Percentiles rank a stretch among this genome's conserved stretches.
Conservation (phyloP, 1,284 basidiomycete species). For the Moesziomyces aphidis region DNA sequence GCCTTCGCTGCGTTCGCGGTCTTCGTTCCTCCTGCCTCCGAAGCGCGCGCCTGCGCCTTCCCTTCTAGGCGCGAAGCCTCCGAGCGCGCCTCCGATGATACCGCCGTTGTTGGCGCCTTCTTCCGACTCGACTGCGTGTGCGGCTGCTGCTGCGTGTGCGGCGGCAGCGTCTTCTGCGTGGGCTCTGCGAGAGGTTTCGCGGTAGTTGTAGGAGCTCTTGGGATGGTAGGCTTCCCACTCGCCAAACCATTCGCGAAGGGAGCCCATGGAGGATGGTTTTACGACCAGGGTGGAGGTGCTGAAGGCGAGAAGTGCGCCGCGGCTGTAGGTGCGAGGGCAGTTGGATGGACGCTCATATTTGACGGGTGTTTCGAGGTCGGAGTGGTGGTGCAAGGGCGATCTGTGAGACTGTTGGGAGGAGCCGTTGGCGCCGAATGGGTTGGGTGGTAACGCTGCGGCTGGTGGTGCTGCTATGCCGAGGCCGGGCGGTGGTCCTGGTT, state of each 20-base stretch:
- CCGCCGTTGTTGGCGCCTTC: slow-evolving; percentile 31
- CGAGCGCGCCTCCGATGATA: slow-evolving; percentile 46
- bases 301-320: slow-evolving; percentile 73
- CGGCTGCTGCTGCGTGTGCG: background rate
- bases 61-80: slow-evolving; percentile 43
- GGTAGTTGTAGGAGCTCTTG: slow-evolving; percentile 70
- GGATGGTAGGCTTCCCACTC: slow-evolving; percentile 69
- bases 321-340: slow-evolving; percentile 41
- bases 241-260: slow-evolving; percentile 86
- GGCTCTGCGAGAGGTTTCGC: slow-evolving; percentile 75
- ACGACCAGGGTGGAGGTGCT: slow-evolving; percentile 81
- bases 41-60: slow-evolving; percentile 48
- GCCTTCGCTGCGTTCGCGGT: slow-evolving; percentile 44
- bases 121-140: slow-evolving; percentile 11
- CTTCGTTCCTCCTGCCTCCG: slow-evolving; percentile 46
- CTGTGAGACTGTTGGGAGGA: slow-evolving; percentile 11
- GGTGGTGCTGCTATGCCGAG: slow-evolving; percentile 44
- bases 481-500: slow-evolving; percentile 43
- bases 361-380: slow-evolving; percentile 6
- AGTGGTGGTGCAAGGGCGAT: slow-evolving; percentile 16
- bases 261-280: slow-evolving; percentile 79
- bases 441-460: slow-evolving; percentile 44
- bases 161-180: slow-evolving; percentile 29
- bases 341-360: slow-evolving; percentile 30
- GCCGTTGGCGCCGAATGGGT: slow-evolving; percentile 42